Conservation (phyloP, 164 flowering plant genomes). For the Aristolochia californica region DNA sequence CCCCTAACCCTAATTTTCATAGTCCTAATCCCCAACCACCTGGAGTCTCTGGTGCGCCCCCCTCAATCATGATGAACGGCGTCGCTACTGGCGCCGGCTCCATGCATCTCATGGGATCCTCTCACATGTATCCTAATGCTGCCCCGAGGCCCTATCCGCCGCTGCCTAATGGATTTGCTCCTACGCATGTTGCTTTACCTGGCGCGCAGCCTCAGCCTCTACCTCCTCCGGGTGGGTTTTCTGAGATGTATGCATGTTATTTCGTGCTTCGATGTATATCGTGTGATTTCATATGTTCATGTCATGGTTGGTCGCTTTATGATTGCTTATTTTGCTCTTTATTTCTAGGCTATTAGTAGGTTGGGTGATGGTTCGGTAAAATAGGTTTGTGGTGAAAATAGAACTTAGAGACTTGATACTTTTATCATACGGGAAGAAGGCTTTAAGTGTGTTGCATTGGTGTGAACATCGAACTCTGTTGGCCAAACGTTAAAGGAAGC, state of each 20-base stretch:
- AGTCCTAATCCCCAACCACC: conserved; percentile 51
- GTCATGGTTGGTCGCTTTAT: not conserved
- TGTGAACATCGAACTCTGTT: too few species aligned
- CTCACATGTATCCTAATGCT: conserved; percentile 22
- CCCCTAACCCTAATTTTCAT: conserved; percentile 17
- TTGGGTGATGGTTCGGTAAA: too few species aligned
- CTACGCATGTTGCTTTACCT: conserved; percentile 9
- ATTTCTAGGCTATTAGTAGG: too few species aligned
- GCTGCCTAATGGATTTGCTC: conserved; percentile 52
- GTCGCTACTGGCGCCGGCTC: conserved; percentile 13
- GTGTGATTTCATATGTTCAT: not conserved
- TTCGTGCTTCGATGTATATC: not conserved
- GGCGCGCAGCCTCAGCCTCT: conserved; percentile 16
- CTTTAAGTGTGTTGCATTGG: too few species aligned
- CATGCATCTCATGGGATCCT: conserved; percentile 14
- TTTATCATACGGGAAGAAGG: too few species aligned
- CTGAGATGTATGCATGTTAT: not conserved
- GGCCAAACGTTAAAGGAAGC: too few species aligned
- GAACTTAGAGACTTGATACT: too few species aligned
- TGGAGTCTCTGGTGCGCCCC: conserved; percentile 30
- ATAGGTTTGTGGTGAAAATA: too few species aligned
- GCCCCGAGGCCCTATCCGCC: conserved; percentile 33
- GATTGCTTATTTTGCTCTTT: too few species aligned
- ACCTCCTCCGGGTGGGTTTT: conserved; percentile 83
- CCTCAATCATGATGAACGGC: conserved; percentile 16